Base-by-base conservation (phyloP, 2,329 filamentous ascomycete genomes). In the Reticulascus tulasneorum region DNA sequence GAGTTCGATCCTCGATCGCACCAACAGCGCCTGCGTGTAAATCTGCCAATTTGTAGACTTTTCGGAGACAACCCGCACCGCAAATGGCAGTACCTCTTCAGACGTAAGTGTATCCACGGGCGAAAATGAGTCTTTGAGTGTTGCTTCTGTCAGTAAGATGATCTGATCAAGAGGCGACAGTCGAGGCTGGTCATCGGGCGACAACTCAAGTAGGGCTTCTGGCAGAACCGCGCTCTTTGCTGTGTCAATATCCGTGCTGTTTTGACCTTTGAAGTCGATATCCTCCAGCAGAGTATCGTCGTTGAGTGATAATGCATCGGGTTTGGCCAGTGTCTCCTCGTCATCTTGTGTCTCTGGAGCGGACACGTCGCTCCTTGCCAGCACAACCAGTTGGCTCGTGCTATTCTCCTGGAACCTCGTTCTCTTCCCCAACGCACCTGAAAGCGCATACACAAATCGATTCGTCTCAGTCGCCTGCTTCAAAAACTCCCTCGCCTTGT, bases 1-100 rank as follows among this genome's bases (percentile, higher is more conserved):
- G 0, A 90, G 75, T 60, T 98, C 93, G 36, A 97, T 91, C 12
- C 93, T 76, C 42, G 87, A 94, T 28, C 93, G 77, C 2, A 97
- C 86, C 0, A 98, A 71, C 8, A 98, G 69, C 0, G 89, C 93
- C 55, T 97, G 90, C 0, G 93, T 96, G 56, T 97, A 97, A 22
- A 96, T 83, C 58, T 97, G 93, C 93, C 93, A 98, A 59, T 97
- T 98, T 1, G 88, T 91, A 29, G 85, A 85, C 48, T 91, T 90
- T 42, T 93, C 89, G 8, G 85, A 77, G 2, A 98, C 72, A 0
- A 97, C 93, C 25, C 93, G 79, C 2, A 82, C 84, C 1, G 93
- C 93, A 55, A 91, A 98, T 0, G 93, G 93, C 1, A 94, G 63
- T 5, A 94, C 91, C 56, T 97, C 88, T 62, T 97, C 90, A n/a